Percentiles rank a stretch among this genome's conserved stretches.
phyloP scores from a whole-genome alignment of 176 grass and related monocot genomes.

The Elymus sibiricus region DNA sequence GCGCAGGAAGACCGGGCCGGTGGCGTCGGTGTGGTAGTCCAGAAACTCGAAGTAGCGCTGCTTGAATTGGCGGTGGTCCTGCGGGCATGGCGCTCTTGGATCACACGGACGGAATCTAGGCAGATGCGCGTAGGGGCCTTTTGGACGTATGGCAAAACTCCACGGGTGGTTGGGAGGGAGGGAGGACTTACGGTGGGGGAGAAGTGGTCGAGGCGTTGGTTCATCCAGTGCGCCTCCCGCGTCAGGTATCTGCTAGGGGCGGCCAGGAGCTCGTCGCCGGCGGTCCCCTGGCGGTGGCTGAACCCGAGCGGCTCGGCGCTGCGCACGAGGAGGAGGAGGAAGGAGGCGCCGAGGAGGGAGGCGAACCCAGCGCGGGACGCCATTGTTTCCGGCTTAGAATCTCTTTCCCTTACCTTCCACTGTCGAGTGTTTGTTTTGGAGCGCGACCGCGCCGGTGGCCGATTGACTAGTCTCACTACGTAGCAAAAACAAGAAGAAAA shows the following conservation, averaged over 20 bases:
- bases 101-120: neutral
- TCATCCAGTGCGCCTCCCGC: constrained; percentile 66
- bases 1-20: constrained; percentile 77
- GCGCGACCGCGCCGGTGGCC: neutral
- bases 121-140: neutral
- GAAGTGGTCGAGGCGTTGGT: constrained; percentile 93
- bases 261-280: neutral
- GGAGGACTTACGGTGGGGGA: constrained; percentile 64
- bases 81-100: neutral
- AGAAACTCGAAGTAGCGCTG: constrained; percentile 86
- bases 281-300: neutral
- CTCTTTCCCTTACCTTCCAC: neutral
- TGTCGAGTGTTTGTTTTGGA: neutral
- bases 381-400: constrained; percentile 16
- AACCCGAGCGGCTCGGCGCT: constrained; percentile 35
- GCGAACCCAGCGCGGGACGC: constrained; percentile 11
- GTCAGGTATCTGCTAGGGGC: constrained; percentile 51
- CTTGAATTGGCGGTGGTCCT: constrained; percentile 79
- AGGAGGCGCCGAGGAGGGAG: constrained; percentile 20
- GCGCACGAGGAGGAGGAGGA: constrained; percentile 19
- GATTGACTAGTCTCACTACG: neutral
- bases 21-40: constrained; percentile 44
- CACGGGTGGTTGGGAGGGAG: no score
- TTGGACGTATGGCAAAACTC: neutral
- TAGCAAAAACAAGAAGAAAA: no score